Base-by-base conservation (phyloP, 305 asterid species). In the Coffea humblotiana region DNA sequence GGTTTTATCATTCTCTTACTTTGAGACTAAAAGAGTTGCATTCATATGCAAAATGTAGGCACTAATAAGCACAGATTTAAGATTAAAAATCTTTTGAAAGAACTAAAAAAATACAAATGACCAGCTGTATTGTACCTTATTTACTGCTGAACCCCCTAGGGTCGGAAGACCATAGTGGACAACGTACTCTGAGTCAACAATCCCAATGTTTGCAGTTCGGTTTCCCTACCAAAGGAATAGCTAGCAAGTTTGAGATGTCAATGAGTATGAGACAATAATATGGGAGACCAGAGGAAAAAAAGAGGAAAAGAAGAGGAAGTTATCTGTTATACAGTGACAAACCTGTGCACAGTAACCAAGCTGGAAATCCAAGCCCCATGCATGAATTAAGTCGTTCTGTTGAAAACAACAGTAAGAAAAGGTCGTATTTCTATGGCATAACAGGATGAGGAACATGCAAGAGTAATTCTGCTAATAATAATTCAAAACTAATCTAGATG, bases 291-390 rank as follows among this genome's bases (percentile, higher is more conserved):
- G 8, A 48, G 8, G 66, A 27, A 19, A 68, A 7, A 9, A 0
- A 27, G 27, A 58, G 72, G 29, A n/a, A 68, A 37, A 66, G 23
- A n/a, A 49, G 58, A 23, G 47, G 0, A 37, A 56, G 35, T 65
- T 43, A 35, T n/a, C 4, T 77, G 27, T 29, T 7, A 37, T 14
- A 52, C 43, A 54, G 79, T 14, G 48, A 21, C 85, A 81, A 82
- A 91, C 98, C 97, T 88, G 91, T 37, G 92, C 92, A 78, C 98
- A 93, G 83, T 93, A 87, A 67, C 96, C 96, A 75, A 92, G 89
- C 84, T 92, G 94, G 77, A 89, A 87, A 88, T 92, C 97, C 82
- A 91, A 83, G 43, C 96, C 98, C 97, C 97, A 92, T 15, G 90
- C 94, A 66, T 90, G 92, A 61, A 89, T 89, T 35, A 90, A 86